These are phyloP conservation scores for Scheffersomyces coipomensis DNA, from an alignment of 805 yeast species.

Conservation along the genomic window DNA sequence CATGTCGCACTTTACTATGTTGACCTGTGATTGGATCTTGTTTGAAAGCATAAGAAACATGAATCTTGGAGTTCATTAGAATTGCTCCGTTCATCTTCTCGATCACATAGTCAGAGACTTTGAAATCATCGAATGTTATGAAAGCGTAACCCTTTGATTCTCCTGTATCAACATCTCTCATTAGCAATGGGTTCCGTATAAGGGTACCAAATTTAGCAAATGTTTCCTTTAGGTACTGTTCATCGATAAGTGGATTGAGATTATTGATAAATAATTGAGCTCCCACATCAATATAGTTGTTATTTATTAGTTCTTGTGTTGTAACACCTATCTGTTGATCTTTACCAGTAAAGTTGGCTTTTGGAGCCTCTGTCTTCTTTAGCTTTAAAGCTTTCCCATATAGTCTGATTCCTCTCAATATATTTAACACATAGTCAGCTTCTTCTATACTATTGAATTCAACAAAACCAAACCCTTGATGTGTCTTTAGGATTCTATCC, in stretches of 20 bases:
- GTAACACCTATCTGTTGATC: conserved; percentile 7
- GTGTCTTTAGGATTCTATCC: conserved; percentile 66
- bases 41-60: conserved; percentile 71
- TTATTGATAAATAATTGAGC: conserved; percentile 57
- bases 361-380: conserved; percentile 43
- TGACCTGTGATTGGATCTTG: conserved; percentile 39
- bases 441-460: conserved; percentile 62
- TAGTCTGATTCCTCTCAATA: conserved; percentile 59
- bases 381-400: conserved; percentile 62
- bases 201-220: conserved; percentile 71
- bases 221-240: conserved; percentile 50
- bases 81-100: conserved; percentile 64
- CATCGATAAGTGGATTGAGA: conserved; percentile 66
- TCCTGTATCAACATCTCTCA: conserved; percentile 45
- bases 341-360: conserved; percentile 11
- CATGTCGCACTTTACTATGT: conserved; percentile 60
- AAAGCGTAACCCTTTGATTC: conserved; percentile 65
- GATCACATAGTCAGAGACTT: conserved; percentile 69
- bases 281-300: conserved; percentile 42
- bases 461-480: conserved; percentile 88
- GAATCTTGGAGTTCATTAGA: conserved; percentile 63
- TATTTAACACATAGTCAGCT: conserved; percentile 63
- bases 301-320: conserved; percentile 2
- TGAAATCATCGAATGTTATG: conserved; percentile 62
- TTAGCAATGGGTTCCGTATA: conserved; percentile 47